These are phyloP conservation scores for Phialocephala subalpina DNA, from an alignment of 2,329 filamentous ascomycete species.

Conservation along the genomic window DNA sequence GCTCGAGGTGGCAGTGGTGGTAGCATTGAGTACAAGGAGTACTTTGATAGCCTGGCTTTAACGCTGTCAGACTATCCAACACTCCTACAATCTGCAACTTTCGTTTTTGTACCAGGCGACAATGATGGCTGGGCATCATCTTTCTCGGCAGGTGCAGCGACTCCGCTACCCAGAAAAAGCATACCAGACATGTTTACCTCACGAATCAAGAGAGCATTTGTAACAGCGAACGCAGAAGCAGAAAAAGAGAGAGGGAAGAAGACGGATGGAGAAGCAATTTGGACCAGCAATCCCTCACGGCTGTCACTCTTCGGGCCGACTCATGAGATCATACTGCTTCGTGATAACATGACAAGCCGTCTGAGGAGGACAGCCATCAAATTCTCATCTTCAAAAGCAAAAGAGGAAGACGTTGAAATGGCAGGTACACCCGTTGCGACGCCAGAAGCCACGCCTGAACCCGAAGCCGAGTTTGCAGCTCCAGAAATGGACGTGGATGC, in stretches of 20 bases:
- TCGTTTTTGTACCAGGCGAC: slow-evolving; percentile 93
- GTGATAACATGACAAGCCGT: slow-evolving; percentile 85
- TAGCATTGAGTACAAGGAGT: slow-evolving; percentile 96
- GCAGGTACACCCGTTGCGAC: slow-evolving; percentile 24
- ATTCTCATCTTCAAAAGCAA: slow-evolving; percentile 60
- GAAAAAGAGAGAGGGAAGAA: slow-evolving; percentile 57
- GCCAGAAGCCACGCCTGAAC: slow-evolving; percentile 12
- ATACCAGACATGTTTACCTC: slow-evolving; percentile 93
- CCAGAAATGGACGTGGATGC: slow-evolving; percentile 55
- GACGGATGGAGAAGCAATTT: slow-evolving; percentile 76
- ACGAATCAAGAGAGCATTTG: slow-evolving; percentile 82
- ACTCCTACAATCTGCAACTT: slow-evolving; percentile 80
- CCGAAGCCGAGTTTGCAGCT: slow-evolving; percentile 1
- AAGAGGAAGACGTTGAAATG: slow-evolving; percentile 44
- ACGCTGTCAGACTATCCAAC: slow-evolving; percentile 84
- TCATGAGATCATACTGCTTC: slow-evolving; percentile 86
- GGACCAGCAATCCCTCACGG: slow-evolving; percentile 87
- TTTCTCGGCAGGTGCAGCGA: slow-evolving; percentile 78
- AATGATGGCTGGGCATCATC: slow-evolving; percentile 97
- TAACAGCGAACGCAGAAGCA: slow-evolving; percentile 76
- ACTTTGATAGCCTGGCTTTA: slow-evolving; percentile 87
- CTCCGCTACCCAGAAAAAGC: slow-evolving; percentile 71
- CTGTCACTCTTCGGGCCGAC: slow-evolving; percentile 86
- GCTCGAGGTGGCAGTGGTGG: slow-evolving; percentile 75
- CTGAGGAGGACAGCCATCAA: slow-evolving; percentile 79